A percentile compares a stretch with the other conserved stretches of the same genome.
These are phyloP conservation scores for Alternaria dauci DNA, from an alignment of 2,329 filamentous ascomycete genomes.

Conservation along the genomic window DNA sequence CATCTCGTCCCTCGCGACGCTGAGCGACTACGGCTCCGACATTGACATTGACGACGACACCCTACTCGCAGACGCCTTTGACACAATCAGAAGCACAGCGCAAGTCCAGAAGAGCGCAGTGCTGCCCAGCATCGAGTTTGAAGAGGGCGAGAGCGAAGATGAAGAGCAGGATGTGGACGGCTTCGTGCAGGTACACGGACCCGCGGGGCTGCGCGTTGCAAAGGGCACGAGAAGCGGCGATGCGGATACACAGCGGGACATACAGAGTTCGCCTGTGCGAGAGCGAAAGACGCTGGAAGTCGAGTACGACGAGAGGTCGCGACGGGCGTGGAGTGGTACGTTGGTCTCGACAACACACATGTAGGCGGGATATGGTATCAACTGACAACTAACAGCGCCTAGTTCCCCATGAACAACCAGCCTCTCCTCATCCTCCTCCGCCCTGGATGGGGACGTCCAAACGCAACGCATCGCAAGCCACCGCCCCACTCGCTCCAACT, in stretches of 20 bases:
- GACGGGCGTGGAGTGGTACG: conserved; percentile 47
- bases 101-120: conserved; percentile 13
- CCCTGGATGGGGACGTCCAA: background rate
- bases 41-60: conserved; percentile 68
- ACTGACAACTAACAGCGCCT: conserved; percentile 54
- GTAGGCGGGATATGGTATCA: background rate
- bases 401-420: conserved; percentile 42
- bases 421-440: conserved; percentile 10
- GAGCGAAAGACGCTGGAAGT: conserved; percentile 50
- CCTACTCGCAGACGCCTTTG: conserved; percentile 30
- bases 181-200: conserved; percentile 55
- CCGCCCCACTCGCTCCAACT: background rate
- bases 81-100: conserved; percentile 15
- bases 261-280: conserved; percentile 32
- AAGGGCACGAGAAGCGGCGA: conserved; percentile 12
- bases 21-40: conserved; percentile 72
- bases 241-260: conserved; percentile 2
- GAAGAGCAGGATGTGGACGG: conserved; percentile 50
- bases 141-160: conserved; percentile 30
- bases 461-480: background rate
- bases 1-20: conserved; percentile 49
- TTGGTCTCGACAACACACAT: background rate
- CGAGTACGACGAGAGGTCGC: conserved; percentile 53
- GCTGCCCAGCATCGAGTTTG: conserved; percentile 35
- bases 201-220: conserved; percentile 29